phyloP scores from a whole-genome alignment of 2,329 filamentous ascomycete genomes.

The Phaeosphaeria sp. region DNA sequence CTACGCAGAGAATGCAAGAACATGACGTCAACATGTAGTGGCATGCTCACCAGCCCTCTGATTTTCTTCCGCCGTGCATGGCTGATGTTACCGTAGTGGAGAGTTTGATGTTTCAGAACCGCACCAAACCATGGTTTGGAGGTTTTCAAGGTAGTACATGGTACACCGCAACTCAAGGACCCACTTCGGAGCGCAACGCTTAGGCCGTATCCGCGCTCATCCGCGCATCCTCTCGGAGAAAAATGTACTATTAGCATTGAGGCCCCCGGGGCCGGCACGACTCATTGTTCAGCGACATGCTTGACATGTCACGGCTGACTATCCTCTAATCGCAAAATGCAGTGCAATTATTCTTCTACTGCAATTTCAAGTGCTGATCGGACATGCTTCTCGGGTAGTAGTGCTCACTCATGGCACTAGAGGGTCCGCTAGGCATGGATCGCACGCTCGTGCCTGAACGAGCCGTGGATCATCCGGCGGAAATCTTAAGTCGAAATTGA shows the following conservation, averaged over 20 bases:
- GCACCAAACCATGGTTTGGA: not conserved
- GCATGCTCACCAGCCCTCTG: not conserved
- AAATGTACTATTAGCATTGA: not conserved
- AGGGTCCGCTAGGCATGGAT: not conserved
- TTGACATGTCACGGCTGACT: not conserved
- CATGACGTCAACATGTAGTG: not conserved
- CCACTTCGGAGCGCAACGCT: not conserved
- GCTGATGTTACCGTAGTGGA: not conserved
- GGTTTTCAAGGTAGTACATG: not conserved
- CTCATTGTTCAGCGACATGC: not conserved
- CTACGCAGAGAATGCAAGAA: not conserved
- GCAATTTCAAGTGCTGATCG: not conserved
- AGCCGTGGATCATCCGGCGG: not conserved
- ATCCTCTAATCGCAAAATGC: not conserved
- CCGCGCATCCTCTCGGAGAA: not conserved
- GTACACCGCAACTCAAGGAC: not conserved
- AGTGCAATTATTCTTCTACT: not conserved
- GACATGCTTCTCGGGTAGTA: not conserved
- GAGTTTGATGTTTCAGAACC: not conserved
- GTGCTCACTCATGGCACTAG: not conserved
- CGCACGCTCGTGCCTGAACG: not conserved
- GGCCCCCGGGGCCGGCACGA: not conserved
- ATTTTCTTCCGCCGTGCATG: not conserved
- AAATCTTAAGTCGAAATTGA: not conserved
- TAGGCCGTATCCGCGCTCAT: not conserved